These are phyloP conservation scores for Daldinia eschscholtzii DNA, from an alignment of 2,329 filamentous ascomycete genomes.

Conservation along the genomic window DNA sequence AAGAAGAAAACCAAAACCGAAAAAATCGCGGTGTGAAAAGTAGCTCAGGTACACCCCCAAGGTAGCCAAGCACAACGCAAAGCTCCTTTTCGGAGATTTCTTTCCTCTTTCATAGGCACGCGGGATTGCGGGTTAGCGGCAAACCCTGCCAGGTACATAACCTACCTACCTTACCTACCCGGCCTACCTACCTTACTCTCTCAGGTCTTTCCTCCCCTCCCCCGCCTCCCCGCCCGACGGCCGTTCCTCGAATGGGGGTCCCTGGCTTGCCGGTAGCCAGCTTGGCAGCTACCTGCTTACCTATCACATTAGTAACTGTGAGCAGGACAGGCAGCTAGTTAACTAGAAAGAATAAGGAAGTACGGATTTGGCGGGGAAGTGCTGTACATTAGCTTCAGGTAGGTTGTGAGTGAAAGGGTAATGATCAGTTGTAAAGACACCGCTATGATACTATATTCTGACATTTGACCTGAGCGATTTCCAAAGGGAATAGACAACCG, in stretches of 20 bases:
- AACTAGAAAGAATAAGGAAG: constrained; percentile 3
- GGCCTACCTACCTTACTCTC: background rate
- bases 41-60: no score
- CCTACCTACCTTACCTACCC: background rate
- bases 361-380: background rate
- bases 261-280: background rate
- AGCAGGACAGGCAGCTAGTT: background rate
- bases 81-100: constrained; percentile 33
- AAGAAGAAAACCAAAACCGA: background rate
- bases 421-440: background rate
- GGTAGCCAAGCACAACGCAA: background rate
- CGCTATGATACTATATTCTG: no score
- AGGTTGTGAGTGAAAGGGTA: background rate
- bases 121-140: constrained; percentile 17
- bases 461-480: background rate
- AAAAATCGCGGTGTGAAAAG: constrained; percentile 9
- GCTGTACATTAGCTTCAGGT: background rate
- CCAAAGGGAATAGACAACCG: background rate
- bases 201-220: no score
- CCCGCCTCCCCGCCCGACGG: no score
- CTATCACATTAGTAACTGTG: background rate
- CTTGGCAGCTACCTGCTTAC: background rate
- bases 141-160: constrained; percentile 1
- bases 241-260: background rate
- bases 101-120: constrained; percentile 17